Evolutionary conservation across 352 stramenopile species (phyloP).

Genomic region (Phytophthora kernoviae): DNA sequence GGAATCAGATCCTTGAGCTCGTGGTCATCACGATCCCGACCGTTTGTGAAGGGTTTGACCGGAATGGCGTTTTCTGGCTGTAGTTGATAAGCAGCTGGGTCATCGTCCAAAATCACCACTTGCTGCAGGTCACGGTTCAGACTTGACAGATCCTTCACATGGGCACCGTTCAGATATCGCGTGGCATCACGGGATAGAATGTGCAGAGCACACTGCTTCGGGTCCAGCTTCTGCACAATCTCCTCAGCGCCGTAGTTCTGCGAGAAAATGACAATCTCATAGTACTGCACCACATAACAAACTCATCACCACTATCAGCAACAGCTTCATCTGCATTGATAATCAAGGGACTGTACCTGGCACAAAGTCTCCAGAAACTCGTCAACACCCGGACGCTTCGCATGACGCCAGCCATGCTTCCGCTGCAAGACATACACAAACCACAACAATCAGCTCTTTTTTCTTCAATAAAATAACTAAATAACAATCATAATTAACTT

Average conservation of each 20-base stretch:
- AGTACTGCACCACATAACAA: conserved; percentile 49
- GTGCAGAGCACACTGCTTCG: conserved; percentile 85
- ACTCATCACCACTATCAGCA: neutral
- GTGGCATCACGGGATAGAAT: conserved; percentile 81
- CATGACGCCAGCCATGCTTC: conserved; percentile 89
- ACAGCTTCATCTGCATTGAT: neutral
- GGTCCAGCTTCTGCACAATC: conserved; percentile 80
- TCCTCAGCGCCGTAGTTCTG: conserved; percentile 86
- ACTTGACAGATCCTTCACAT: conserved; percentile 85
- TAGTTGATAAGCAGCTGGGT: conserved; percentile 79
- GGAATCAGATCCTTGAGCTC: conserved; percentile 84
- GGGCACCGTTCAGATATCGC: conserved; percentile 80
- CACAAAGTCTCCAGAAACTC: conserved; percentile 86
- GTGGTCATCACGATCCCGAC: conserved; percentile 78
- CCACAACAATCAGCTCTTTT: conserved; percentile 6
- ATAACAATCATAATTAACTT: conserved; percentile 32
- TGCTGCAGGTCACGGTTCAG: conserved; percentile 83
- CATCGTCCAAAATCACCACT: conserved; percentile 86
- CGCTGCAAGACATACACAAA: conserved; percentile 37
- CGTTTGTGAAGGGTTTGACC: conserved; percentile 78
- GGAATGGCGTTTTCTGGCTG: conserved; percentile 87
- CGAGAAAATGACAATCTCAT: conserved; percentile 90
- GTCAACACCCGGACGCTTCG: conserved; percentile 85
- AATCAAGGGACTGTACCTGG: conserved; percentile 36
- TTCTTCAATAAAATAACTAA: neutral